phyloP scores from a whole-genome alignment of 495 filamentous ascomycete species.

The Delitschia confertaspora region DNA sequence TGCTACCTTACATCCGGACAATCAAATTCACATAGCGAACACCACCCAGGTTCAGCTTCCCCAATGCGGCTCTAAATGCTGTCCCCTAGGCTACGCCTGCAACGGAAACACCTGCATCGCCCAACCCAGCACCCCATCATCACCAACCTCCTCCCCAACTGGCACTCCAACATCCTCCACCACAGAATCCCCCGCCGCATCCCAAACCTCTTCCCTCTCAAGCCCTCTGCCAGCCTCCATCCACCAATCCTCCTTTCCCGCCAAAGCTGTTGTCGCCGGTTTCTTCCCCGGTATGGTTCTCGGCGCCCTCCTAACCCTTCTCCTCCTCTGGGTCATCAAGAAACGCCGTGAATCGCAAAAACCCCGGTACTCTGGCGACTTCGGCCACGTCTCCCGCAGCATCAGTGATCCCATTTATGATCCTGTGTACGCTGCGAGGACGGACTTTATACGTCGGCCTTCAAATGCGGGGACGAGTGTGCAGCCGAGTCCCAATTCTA shows the following conservation, averaged over 20 bases:
- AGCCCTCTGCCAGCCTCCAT: conserved; percentile 21
- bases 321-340: conserved; percentile 38
- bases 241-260: conserved; percentile 39
- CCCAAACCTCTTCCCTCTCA: conserved; percentile 27
- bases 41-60: conserved; percentile 48
- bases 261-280: conserved; percentile 47
- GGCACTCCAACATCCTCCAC: conserved; percentile 28
- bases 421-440: conserved; percentile 41
- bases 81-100: conserved; percentile 74
- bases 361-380: conserved; percentile 33
- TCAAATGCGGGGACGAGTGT: conserved; percentile 11
- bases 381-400: conserved; percentile 39
- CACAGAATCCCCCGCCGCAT: conserved; percentile 35
- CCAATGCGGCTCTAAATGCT: conserved; percentile 45
- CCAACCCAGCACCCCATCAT: conserved; percentile 3
- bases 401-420: conserved; percentile 49
- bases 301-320: conserved; percentile 42
- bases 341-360: conserved; percentile 34
- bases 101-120: conserved; percentile 34
- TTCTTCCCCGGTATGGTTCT: conserved; percentile 55
- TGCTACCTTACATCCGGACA: conserved; percentile 49
- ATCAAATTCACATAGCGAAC: conserved; percentile 60
- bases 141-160: conserved; percentile 28
- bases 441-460: conserved; percentile 47
- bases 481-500: conserved; percentile 5